phyloP scores from a whole-genome alignment of 2,329 filamentous ascomycete genomes.

The Cladosporium colombiae region DNA sequence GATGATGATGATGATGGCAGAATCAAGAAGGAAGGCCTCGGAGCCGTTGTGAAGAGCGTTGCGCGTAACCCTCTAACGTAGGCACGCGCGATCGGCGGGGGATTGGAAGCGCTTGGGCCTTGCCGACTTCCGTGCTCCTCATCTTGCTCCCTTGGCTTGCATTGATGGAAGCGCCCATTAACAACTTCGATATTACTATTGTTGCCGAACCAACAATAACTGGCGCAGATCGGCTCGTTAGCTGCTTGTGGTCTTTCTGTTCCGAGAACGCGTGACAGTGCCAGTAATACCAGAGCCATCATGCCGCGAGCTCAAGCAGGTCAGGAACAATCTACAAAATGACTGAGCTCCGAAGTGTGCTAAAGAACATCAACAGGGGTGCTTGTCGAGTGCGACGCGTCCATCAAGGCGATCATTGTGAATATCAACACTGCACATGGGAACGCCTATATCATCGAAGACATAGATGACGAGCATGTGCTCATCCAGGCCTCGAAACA shows the following conservation, averaged over 20 bases:
- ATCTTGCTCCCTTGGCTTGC: background rate
- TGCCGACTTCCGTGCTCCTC: conserved; percentile 8
- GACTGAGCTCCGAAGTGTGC: background rate
- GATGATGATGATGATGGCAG: background rate
- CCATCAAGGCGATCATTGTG: conserved; percentile 81
- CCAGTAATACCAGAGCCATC: background rate
- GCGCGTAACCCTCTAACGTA: background rate
- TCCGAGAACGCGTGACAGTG: background rate
- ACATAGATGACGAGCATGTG: conserved; percentile 74
- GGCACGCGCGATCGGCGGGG: background rate
- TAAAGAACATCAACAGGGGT: conserved; percentile 53
- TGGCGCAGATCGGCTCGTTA: background rate
- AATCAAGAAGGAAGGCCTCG: background rate
- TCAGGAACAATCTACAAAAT: background rate
- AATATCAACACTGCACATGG: conserved; percentile 68
- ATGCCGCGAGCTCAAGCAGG: conserved; percentile 20
- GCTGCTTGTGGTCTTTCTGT: background rate
- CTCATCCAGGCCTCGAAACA: conserved; percentile 76
- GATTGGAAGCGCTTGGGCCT: background rate
- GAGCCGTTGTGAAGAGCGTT: conserved; percentile 1
- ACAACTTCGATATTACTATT: background rate
- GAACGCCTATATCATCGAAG: conserved; percentile 76
- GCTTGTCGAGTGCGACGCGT: conserved; percentile 79
- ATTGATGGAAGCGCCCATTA: background rate
- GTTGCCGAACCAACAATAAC: background rate